Evolutionary conservation across 768 basidiomycete species (phyloP).

Genomic region (Ephemerocybe angulata): DNA sequence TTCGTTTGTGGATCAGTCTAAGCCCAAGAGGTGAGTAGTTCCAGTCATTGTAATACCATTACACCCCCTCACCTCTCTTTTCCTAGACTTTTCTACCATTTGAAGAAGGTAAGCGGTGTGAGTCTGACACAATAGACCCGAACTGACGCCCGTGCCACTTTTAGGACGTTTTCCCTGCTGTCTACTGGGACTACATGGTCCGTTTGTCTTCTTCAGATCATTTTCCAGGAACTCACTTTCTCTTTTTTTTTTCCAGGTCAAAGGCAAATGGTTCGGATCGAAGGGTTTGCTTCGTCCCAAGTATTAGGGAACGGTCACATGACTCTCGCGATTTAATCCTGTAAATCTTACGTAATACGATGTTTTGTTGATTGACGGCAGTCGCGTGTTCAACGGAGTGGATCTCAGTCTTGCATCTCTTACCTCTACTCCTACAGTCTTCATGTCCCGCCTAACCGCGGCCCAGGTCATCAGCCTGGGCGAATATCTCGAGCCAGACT

Average conservation of each 20-base stretch:
- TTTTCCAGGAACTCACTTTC: too few species aligned
- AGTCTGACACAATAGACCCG: too few species aligned
- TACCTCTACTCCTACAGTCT: constrained; percentile 6
- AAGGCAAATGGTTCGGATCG: constrained; percentile 45
- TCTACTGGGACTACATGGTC: constrained; percentile 77
- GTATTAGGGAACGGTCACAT: constrained; percentile 14
- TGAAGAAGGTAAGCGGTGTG: constrained; percentile 63
- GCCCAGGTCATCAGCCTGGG: constrained; percentile 71
- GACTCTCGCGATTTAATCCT: neutral
- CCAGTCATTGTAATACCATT: neutral
- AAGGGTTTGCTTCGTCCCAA: constrained; percentile 29
- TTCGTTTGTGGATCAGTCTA: constrained; percentile 66
- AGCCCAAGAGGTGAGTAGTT: constrained; percentile 58
- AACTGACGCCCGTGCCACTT: too few species aligned
- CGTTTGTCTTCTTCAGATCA: too few species aligned
- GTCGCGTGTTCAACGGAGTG: constrained; percentile 7
- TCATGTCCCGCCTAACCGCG: constrained; percentile 76
- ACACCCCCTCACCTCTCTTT: constrained; percentile 11
- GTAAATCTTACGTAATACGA: constrained; percentile 1
- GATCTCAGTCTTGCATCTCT: constrained; percentile 2
- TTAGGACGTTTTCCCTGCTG: constrained; percentile 68
- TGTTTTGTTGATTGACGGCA: constrained; percentile 8
- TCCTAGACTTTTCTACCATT: constrained; percentile 71
- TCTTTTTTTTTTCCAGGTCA: constrained; percentile 26
- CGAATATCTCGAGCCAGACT: constrained; percentile 76